Conservation (phyloP, 2,329 filamentous ascomycete species). For the Huntiella savannae region DNA sequence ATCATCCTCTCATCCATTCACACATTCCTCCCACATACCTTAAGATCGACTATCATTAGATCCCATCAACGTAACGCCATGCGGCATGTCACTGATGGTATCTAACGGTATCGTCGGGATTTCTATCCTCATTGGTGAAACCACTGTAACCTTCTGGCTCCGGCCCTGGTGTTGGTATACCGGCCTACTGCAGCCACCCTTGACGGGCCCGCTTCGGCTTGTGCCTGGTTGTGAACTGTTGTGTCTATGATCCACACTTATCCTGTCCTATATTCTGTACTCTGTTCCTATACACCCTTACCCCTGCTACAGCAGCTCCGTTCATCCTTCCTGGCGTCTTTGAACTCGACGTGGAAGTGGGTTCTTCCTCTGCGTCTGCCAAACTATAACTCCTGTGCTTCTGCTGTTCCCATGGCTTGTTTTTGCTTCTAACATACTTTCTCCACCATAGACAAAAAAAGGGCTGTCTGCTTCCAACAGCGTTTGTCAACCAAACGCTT, state of each 20-base stretch:
- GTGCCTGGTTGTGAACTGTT: no score
- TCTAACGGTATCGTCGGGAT: no score
- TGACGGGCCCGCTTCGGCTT: no score
- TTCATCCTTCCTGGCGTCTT: constrained; percentile 1
- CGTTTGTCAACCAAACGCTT: constrained; percentile 4
- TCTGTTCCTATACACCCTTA: constrained; percentile 6
- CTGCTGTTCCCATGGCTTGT: constrained; percentile 1
- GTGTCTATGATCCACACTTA: background rate
- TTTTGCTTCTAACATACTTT: constrained; percentile 8
- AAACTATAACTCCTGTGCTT: constrained; percentile 9
- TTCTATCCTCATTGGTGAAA: no score
- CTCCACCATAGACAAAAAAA: constrained; percentile 1
- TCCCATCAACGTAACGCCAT: no score
- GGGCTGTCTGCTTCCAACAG: background rate
- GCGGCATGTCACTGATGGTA: no score
- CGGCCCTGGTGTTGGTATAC: no score
- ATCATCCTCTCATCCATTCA: no score
- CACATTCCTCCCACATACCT: no score
- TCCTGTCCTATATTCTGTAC: constrained; percentile 5
- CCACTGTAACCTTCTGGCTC: no score
- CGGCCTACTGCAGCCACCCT: no score
- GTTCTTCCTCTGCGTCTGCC: constrained; percentile 1
- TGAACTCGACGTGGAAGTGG: background rate
- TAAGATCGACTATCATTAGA: no score
- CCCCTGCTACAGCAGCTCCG: background rate